Evolutionary conservation across 192 early-diverging fungal genomes (phyloP).

Genomic region (Powellomyces hirtus): DNA sequence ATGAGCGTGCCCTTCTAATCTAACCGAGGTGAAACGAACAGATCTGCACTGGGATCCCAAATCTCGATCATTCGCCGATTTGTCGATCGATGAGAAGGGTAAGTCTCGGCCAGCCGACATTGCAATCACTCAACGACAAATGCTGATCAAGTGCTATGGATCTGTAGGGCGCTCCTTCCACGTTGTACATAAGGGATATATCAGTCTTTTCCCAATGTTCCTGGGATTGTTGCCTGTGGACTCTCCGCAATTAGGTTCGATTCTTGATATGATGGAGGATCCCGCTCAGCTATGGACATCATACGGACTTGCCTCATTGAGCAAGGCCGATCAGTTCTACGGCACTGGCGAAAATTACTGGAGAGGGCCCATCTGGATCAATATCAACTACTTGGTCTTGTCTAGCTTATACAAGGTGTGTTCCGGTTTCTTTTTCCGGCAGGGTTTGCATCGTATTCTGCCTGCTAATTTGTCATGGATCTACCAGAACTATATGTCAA

Average conservation of each 20-base stretch:
- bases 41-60: constrained; percentile 72
- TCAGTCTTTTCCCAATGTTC: constrained; percentile 81
- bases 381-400: constrained; percentile 83
- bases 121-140: neutral
- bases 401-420: constrained; percentile 67
- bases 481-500: constrained; percentile 53
- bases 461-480: no score
- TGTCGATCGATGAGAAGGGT: constrained; percentile 55
- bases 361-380: constrained; percentile 93
- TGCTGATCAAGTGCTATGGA: neutral
- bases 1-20: neutral
- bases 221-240: constrained; percentile 70
- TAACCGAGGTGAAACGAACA: constrained; percentile 1
- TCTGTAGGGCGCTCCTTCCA: constrained; percentile 41
- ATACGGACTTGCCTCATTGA: constrained; percentile 40
- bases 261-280: constrained; percentile 76
- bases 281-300: constrained; percentile 80
- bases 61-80: constrained; percentile 61
- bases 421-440: neutral
- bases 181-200: constrained; percentile 69
- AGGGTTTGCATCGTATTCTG: neutral
- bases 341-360: constrained; percentile 91
- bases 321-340: constrained; percentile 51
- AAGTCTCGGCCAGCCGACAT: neutral
- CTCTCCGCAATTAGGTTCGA: constrained; percentile 65